Evolutionary conservation across 176 grass and related monocot genomes (phyloP), one percentile per base, ranked within the genome.

Genomic region (Coix lacrymajobi): DNA sequence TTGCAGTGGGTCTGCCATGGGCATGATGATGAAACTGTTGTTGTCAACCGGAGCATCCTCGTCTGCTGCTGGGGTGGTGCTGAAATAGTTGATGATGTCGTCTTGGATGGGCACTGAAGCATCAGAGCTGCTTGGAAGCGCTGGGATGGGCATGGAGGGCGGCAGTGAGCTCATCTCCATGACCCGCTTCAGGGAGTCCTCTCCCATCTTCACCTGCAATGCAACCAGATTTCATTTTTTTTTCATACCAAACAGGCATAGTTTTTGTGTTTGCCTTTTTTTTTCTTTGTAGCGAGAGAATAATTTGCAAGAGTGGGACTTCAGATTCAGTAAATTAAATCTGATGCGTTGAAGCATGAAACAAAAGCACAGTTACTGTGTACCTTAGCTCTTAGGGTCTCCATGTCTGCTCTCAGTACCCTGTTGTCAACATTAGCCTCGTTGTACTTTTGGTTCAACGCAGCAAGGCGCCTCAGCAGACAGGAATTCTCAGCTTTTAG

Each of bases 171-270:
- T 80, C 16, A 39, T 38, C 57, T 82, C 29, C 7, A 64, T 85
- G 15, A 90, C 15, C 51, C 87, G 91, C 69, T 90, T 92, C 43
- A 98, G 69, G 5, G 74, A 76, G 30, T 95, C 87, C 81, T 95
- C 89, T 22, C 87, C 90, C 90, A 97, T 92, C 63, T 90, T 94
- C 74, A 92, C 86, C 94, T 97, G 60, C 71, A 92, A 32, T 97
- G 60, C 71, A 92, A 32, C 20, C 2, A 76, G 52, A 30, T 75
- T 17, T 9, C 6, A 81, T 11, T 34, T 0, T 2, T 72, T 79
- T 33, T 88, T 77, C n/a, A n/a, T 83, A 30, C 10, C 25, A 54
- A 8, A 38, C 6, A 67, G 26, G 64, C 11, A 12, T 43, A 43
- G 8, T 12, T 43, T 43, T n/a, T n/a, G n/a, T n/a, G n/a, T n/a